Percentiles rank a stretch among this genome's conserved stretches.
Conservation (phyloP, 805 yeast species). For the Cephaloascus fragrans region DNA sequence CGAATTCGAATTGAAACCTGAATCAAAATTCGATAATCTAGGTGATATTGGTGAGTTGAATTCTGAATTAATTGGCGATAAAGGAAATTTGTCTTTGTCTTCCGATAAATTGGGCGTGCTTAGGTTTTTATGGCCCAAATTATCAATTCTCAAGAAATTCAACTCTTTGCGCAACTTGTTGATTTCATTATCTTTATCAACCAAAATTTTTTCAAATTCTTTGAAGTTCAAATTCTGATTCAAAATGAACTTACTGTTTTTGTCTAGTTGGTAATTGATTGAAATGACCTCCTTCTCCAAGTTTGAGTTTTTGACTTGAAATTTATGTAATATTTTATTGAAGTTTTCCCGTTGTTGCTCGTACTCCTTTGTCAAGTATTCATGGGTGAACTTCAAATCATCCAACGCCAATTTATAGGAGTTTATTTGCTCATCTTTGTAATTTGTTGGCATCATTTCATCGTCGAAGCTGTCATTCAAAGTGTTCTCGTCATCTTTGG, state of each 20-base stretch:
- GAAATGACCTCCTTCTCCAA: constrained; percentile 43
- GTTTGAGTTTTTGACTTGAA: constrained; percentile 37
- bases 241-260: constrained; percentile 20
- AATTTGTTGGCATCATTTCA: constrained; percentile 8
- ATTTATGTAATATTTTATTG: constrained; percentile 39
- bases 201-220: constrained; percentile 14
- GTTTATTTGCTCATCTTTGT: constrained; percentile 6
- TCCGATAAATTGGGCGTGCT: constrained; percentile 1
- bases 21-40: background rate
- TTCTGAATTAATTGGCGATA: constrained; percentile 1
- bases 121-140: constrained; percentile 20
- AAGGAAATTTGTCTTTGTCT: background rate
- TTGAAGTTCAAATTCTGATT: constrained; percentile 23
- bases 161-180: constrained; percentile 33
- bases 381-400: constrained; percentile 66
- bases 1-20: constrained; percentile 6
- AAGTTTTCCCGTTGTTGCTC: constrained; percentile 56
- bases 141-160: constrained; percentile 33
- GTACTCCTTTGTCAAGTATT: constrained; percentile 56
- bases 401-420: constrained; percentile 49
- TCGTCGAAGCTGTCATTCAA: constrained; percentile 5
- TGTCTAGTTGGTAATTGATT: constrained; percentile 23
- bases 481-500: constrained; percentile 6
- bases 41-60: constrained; percentile 2
- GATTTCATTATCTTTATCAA: constrained; percentile 28